Evolutionary conservation across 1,139 yeast species (phyloP).

Genomic region (Casaregolazyma lundiana): DNA sequence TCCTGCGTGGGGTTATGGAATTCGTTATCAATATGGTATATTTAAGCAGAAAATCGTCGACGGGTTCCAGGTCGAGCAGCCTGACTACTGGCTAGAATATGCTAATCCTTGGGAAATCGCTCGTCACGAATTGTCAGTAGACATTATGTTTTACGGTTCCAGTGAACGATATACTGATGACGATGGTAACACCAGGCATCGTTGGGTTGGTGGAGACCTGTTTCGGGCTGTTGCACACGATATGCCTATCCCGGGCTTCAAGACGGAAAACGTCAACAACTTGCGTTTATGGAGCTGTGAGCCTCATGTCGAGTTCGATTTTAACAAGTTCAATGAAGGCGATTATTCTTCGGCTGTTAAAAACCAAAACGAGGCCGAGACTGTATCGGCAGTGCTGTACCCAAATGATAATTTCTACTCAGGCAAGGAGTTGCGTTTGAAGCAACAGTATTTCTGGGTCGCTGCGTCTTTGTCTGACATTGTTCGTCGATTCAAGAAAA

Average conservation of each 20-base stretch:
- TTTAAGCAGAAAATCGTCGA: slow-evolving; percentile 86
- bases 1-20: slow-evolving; percentile 96
- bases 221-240: slow-evolving; percentile 91
- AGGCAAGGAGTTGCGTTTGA: slow-evolving; percentile 88
- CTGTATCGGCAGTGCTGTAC: slow-evolving; percentile 85
- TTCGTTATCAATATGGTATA: slow-evolving; percentile 90
- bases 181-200: slow-evolving; percentile 47
- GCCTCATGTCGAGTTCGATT: slow-evolving; percentile 90
- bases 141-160: slow-evolving; percentile 87
- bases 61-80: slow-evolving; percentile 91
- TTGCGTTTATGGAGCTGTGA: slow-evolving; percentile 86
- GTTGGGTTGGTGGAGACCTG: slow-evolving; percentile 87
- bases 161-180: slow-evolving; percentile 60
- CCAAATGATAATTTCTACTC: slow-evolving; percentile 89
- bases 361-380: slow-evolving; percentile 83
- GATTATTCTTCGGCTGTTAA: slow-evolving; percentile 82
- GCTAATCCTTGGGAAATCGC: slow-evolving; percentile 93
- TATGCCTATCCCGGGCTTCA: slow-evolving; percentile 89
- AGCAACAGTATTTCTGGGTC: slow-evolving; percentile 97
- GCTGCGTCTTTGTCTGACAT: slow-evolving; percentile 91
- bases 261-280: slow-evolving; percentile 79
- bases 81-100: slow-evolving; percentile 88
- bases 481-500: slow-evolving; percentile 81
- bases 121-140: slow-evolving; percentile 80
- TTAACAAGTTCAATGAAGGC: slow-evolving; percentile 86